Conservation (phyloP, 495 filamentous ascomycete species). For the Lophiostoma macrostomum region DNA sequence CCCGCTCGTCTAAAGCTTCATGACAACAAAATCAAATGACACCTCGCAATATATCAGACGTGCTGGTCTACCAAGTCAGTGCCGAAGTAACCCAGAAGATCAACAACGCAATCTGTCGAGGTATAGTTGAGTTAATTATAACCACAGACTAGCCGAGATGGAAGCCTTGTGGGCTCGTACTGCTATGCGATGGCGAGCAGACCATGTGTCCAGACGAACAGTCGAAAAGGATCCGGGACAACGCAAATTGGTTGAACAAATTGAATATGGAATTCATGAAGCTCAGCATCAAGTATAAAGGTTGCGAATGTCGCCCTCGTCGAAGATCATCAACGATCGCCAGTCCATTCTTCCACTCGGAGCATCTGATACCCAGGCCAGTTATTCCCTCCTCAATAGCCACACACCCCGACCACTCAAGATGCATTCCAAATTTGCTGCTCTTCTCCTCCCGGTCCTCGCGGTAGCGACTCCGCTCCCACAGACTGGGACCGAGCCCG, state of each 20-base stretch:
- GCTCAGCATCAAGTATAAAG: slow-evolving; percentile 19
- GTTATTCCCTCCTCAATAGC: slow-evolving; percentile 4
- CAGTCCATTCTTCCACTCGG: slow-evolving; percentile 3
- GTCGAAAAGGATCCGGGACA: slow-evolving; percentile 9
- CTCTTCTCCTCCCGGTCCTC: slow-evolving; percentile 48
- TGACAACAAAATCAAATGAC: slow-evolving; percentile 3
- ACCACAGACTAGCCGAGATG: slow-evolving; percentile 9
- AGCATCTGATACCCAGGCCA: background rate
- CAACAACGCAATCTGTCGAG: background rate
- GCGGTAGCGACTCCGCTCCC: slow-evolving; percentile 46
- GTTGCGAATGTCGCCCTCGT: background rate
- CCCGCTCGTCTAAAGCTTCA: slow-evolving; percentile 9
- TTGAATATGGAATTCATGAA: background rate
- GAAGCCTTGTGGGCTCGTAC: slow-evolving; percentile 9
- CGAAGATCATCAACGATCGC: slow-evolving; percentile 20
- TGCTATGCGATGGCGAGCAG: slow-evolving; percentile 9
- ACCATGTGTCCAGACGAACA: slow-evolving; percentile 14
- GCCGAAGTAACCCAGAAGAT: slow-evolving; percentile 12
- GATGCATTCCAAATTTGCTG: slow-evolving; percentile 47
- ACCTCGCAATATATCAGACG: slow-evolving; percentile 19
- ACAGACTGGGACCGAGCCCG: slow-evolving; percentile 39
- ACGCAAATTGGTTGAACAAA: slow-evolving; percentile 15
- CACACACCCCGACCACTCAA: slow-evolving; percentile 27
- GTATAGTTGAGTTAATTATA: slow-evolving; percentile 27
- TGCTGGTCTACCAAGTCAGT: slow-evolving; percentile 24